A percentile compares a stretch with the other conserved stretches of the same genome.
phyloP scores from a whole-genome alignment of 352 stramenopile genomes.

The Phytopythium helicoides region DNA sequence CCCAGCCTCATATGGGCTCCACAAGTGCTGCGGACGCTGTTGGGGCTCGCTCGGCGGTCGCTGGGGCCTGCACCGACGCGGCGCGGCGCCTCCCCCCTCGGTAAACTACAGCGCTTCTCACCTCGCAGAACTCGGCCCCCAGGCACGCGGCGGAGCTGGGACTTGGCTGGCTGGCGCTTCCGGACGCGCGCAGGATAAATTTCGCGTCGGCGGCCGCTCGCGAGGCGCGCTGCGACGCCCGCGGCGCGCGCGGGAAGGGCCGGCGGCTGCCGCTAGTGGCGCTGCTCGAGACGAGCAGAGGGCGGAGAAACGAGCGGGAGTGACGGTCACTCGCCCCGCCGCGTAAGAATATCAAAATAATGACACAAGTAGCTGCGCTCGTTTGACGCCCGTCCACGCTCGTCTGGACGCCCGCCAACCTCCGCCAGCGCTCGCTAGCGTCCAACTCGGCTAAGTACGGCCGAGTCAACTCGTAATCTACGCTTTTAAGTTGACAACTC shows the following conservation, averaged over 20 bases:
- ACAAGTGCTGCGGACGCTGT: not conserved
- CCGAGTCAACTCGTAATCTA: too few species aligned
- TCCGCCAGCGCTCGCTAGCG: constrained; percentile 1
- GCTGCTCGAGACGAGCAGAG: constrained; percentile 7
- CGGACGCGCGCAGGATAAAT: constrained; percentile 26
- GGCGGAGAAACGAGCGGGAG: constrained; percentile 21
- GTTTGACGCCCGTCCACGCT: not conserved
- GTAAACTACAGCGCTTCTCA: constrained; percentile 41
- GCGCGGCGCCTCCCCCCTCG: constrained; percentile 8
- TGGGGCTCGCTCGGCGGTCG: not conserved
- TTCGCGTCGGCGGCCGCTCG: constrained; percentile 14
- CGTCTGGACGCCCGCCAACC: not conserved
- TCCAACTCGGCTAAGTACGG: not conserved
- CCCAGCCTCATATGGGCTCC: too few species aligned
- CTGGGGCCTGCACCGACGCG: not conserved
- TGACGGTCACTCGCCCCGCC: constrained; percentile 26
- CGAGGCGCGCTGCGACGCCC: constrained; percentile 10
- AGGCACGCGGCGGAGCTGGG: constrained; percentile 13
- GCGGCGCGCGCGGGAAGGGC: constrained; percentile 15
- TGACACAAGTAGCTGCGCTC: constrained; percentile 4
- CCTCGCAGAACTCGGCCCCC: constrained; percentile 18
- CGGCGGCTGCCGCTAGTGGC: constrained; percentile 4
- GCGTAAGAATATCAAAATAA: constrained; percentile 22
- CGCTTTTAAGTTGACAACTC: too few species aligned
- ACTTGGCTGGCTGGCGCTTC: constrained; percentile 12